Percentiles rank a stretch among this genome's conserved stretches.
These are phyloP conservation scores for Pneumocystis canis DNA, from an alignment of 1,139 yeast species.

Conservation along the genomic window DNA sequence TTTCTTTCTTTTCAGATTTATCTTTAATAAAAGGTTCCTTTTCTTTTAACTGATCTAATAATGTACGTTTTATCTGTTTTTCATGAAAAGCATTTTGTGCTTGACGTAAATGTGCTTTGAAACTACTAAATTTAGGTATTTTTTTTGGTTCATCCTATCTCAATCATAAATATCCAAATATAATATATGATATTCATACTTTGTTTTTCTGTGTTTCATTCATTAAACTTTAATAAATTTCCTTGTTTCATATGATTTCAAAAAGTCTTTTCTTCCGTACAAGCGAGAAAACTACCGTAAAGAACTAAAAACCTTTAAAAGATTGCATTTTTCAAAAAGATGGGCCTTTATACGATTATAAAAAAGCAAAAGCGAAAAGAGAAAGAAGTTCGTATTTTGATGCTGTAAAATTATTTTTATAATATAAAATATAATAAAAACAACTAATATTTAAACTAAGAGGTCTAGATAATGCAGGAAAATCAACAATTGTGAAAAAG, in stretches of 20 bases:
- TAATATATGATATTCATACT: neutral
- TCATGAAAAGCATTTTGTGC: neutral
- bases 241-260: neutral
- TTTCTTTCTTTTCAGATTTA: neutral
- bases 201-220: neutral
- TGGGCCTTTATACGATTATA: slow-evolving; percentile 77
- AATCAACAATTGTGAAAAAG: slow-evolving; percentile 59
- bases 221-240: neutral
- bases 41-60: neutral
- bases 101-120: neutral
- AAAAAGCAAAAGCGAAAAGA: slow-evolving; percentile 73
- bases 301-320: neutral
- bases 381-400: slow-evolving; percentile 54
- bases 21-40: neutral
- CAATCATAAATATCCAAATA: neutral
- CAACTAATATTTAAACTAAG: slow-evolving; percentile 16
- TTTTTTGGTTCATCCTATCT: neutral
- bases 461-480: slow-evolving; percentile 84
- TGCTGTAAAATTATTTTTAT: slow-evolving; percentile 30
- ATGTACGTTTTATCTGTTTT: neutral
- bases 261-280: neutral
- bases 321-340: slow-evolving; percentile 19
- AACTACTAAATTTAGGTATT: neutral
- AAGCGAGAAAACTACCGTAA: neutral
- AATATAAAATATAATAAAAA: neutral